A percentile compares a stretch with the other conserved stretches of the same genome.
These are phyloP conservation scores for barley (Hordeum vulgare) DNA, from an alignment of 176 grass and related monocot species.

Conservation along the genomic window MorexV3_pseudomolecules_assembly NC_058520.1:545000790-545001289, in stretches of 20 bases:
- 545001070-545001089: neutral
- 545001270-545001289: neutral
- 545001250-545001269: neutral
- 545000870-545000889: slow-evolving; percentile 83
- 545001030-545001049: slow-evolving; percentile 67
- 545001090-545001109: neutral
- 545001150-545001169: neutral
- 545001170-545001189: neutral
- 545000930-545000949: slow-evolving; percentile 72
- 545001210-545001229: neutral
- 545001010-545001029: slow-evolving; percentile 76
- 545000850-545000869: slow-evolving; percentile 54
- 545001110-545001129: neutral
- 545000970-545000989: slow-evolving; percentile 71
- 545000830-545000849: slow-evolving; percentile 75
- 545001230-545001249: neutral
- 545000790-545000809: slow-evolving; percentile 80
- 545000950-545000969: slow-evolving; percentile 59
- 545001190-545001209: neutral
- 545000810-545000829: slow-evolving; percentile 68
- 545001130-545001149: neutral
- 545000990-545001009: slow-evolving; percentile 46
- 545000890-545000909: slow-evolving; percentile 75
- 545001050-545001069: slow-evolving; percentile 98
- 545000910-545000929: slow-evolving; percentile 71